A percentile compares a stretch with the other conserved stretches of the same genome.
Conservation (phyloP, 495 filamentous ascomycete genomes). For the Daldinia decipiens region DNA sequence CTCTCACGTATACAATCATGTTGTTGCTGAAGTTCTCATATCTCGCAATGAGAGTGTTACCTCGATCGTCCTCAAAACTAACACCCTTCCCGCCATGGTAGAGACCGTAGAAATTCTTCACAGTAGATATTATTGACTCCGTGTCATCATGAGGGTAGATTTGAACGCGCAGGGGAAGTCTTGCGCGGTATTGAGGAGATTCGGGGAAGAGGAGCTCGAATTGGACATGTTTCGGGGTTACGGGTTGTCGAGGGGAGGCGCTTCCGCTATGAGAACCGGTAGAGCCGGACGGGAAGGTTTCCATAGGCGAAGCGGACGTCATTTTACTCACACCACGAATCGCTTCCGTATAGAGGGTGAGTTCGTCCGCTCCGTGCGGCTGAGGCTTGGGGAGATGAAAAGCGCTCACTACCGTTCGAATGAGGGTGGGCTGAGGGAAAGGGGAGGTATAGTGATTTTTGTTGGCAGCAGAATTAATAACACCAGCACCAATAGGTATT, state of each 20-base stretch:
- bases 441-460: constrained; percentile 31
- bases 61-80: constrained; percentile 88
- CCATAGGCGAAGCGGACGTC: constrained; percentile 61
- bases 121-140: constrained; percentile 93
- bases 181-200: constrained; percentile 75
- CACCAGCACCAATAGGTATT: constrained; percentile 34
- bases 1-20: constrained; percentile 89
- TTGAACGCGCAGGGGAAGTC: constrained; percentile 88
- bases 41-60: constrained; percentile 88
- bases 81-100: constrained; percentile 78
- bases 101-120: constrained; percentile 97
- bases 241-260: constrained; percentile 58
- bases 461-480: constrained; percentile 36
- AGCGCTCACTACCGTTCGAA: constrained; percentile 46
- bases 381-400: constrained; percentile 35
- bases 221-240: constrained; percentile 77
- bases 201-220: constrained; percentile 86
- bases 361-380: constrained; percentile 24
- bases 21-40: constrained; percentile 93
- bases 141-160: constrained; percentile 95
- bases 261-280: constrained; percentile 52
- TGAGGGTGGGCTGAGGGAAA: constrained; percentile 29
- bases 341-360: constrained; percentile 40
- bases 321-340: constrained; percentile 51
- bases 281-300: constrained; percentile 44